Evolutionary conservation across 2,329 filamentous ascomycete genomes (phyloP).

Genomic region (Diaporthe ampelina): DNA sequence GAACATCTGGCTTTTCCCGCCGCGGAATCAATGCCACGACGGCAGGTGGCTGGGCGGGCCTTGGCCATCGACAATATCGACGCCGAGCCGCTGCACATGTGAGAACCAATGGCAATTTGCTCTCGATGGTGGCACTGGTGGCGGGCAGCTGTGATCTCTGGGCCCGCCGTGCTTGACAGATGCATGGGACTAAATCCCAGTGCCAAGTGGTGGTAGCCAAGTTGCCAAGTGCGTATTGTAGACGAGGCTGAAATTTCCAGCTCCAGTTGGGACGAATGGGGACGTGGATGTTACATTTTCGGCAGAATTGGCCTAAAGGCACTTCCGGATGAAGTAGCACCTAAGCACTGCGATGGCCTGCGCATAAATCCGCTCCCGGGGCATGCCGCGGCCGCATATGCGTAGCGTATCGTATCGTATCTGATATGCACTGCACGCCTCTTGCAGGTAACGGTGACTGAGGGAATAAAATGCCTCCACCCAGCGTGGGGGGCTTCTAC

Average conservation of each 20-base stretch:
- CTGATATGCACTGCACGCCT: conserved; percentile 7
- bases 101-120: too few species aligned
- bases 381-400: conserved; percentile 21
- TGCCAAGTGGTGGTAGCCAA: conserved; percentile 5
- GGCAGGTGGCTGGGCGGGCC: neutral
- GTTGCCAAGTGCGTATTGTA: conserved; percentile 21
- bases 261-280: conserved; percentile 14
- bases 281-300: conserved; percentile 2
- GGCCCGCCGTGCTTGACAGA: neutral
- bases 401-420: conserved; percentile 11
- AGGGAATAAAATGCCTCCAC: conserved; percentile 34
- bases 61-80: conserved; percentile 11
- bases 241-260: conserved; percentile 29
- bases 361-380: conserved; percentile 15
- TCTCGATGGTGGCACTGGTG: neutral
- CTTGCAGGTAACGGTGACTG: neutral
- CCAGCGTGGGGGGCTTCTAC: neutral
- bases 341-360: conserved; percentile 11
- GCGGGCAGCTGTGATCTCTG: neutral
- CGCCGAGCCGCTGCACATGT: neutral
- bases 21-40: neutral
- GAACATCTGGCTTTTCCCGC: neutral
- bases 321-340: conserved; percentile 22
- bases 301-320: conserved; percentile 20
- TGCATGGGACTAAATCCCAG: neutral